These are phyloP conservation scores for Aschersonia sp. DNA, from an alignment of 2,329 filamentous ascomycete genomes.

Conservation along the genomic window DNA sequence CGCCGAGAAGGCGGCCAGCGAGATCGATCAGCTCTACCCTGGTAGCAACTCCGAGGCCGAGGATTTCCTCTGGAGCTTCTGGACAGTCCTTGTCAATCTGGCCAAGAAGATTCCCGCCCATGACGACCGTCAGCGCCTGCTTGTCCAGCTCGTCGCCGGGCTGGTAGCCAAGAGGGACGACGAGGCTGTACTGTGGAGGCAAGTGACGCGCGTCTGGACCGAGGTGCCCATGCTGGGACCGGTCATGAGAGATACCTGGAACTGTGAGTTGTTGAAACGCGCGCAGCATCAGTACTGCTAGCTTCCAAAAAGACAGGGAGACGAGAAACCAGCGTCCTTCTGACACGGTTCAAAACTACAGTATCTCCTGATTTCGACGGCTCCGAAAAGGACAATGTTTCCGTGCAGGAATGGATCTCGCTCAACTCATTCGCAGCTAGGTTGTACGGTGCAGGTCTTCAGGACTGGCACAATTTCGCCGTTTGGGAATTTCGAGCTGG, in stretches of 20 bases:
- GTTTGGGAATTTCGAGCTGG: conserved; percentile 15
- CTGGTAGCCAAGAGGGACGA: conserved; percentile 11
- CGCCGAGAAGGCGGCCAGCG: conserved; percentile 9
- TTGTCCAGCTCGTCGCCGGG: conserved; percentile 9
- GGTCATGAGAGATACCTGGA: conserved; percentile 15
- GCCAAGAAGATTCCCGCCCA: conserved; percentile 12
- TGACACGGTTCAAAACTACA: conserved; percentile 1
- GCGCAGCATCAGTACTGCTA: too few species aligned
- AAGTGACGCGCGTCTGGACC: conserved; percentile 12
- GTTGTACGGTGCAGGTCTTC: conserved; percentile 10
- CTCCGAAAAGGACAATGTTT: conserved; percentile 8
- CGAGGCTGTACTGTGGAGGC: conserved; percentile 14
- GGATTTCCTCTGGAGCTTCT: conserved; percentile 15
- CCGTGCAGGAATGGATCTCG: conserved; percentile 13
- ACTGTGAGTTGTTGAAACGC: conserved; percentile 9
- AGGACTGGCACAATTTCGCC: conserved; percentile 13
- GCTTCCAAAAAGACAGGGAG: too few species aligned
- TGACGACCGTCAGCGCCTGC: conserved; percentile 11
- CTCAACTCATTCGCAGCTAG: conserved; percentile 19
- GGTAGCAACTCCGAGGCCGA: conserved; percentile 7
- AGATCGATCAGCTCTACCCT: conserved; percentile 13
- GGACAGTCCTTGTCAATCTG: conserved; percentile 12
- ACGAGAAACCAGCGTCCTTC: background rate
- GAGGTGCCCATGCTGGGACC: conserved; percentile 17
- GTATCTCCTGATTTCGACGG: conserved; percentile 11